Conservation (phyloP, 2,329 filamentous ascomycete genomes). For the Mycosphaerella sp. region DNA sequence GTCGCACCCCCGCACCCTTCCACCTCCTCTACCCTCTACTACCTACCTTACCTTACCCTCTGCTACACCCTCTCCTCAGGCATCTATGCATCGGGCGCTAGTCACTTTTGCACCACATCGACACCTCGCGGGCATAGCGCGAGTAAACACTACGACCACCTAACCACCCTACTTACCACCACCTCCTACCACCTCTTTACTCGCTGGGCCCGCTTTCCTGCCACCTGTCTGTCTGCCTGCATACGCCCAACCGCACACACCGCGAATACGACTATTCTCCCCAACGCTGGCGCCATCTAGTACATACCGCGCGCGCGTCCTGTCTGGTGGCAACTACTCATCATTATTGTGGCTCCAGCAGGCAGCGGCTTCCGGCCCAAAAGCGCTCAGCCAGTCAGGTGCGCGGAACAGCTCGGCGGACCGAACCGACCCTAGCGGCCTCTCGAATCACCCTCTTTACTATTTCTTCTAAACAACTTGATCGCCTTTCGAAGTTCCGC, state of each 20-base stretch:
- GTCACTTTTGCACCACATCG: background rate
- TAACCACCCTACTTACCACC: background rate
- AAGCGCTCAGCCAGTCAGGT: background rate
- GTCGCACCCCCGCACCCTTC: no score
- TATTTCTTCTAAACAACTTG: conserved; percentile 5
- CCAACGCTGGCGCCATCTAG: background rate
- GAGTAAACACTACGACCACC: background rate
- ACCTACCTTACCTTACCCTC: no score
- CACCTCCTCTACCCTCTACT: background rate
- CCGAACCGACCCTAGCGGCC: background rate
- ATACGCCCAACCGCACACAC: no score
- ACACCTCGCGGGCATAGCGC: no score
- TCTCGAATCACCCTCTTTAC: background rate
- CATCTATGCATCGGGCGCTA: background rate
- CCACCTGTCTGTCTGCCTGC: background rate
- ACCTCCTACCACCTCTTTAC: background rate
- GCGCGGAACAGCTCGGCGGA: background rate
- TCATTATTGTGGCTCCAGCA: background rate
- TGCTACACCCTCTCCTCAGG: background rate
- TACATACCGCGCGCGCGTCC: no score
- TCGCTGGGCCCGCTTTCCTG: no score
- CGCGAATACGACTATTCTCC: background rate
- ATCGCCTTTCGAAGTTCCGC: conserved; percentile 8
- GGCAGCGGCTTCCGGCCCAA: background rate
- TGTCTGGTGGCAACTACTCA: background rate